Evolutionary conservation across 768 basidiomycete genomes (phyloP), one percentile per base, ranked within the genome.

Genomic region (Phlegmacium glaucopus): DNA sequence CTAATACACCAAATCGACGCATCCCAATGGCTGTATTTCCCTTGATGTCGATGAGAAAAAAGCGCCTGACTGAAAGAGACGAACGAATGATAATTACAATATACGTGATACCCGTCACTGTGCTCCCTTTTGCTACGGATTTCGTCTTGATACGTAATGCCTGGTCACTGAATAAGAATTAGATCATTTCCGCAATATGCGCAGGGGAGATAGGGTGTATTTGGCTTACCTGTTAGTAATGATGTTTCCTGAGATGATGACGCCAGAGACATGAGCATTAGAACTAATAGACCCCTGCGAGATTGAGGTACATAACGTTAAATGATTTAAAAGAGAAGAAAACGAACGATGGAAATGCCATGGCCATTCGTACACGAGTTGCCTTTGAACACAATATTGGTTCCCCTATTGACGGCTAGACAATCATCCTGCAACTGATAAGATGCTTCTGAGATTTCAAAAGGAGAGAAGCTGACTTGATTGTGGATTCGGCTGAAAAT

Each of bases 81-180:
- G n/a, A 44, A 16, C n/a, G 15, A 35, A 44, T 39, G 7, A 25
- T 40, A 16, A 13, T 30, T 4, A 77, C 77, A 2, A 65, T 67
- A 59, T 76, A 83, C 4, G 72, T 76, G 44, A 83, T 63, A 51
- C 74, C 72, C 3, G 68, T 56, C 4, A 85, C 80, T 7, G 59
- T 67, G 43, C 76, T 74, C 37, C 67, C 68, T 6, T 69, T 72
- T 5, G 83, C 73, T 36, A 49, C 42, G 13, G 69, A 58, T 6
- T 76, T 53, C 5, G 76, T 81, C 64, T 85, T 87, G 64, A 87
- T 85, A 36, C 83, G 78, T 38, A 85, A 69, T 0, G 74, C 81
- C 57, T 77, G 75, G 44, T 67, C 63, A 50, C 80, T 81, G 40
- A 26, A 45, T 34, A 28, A 13, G 30, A 26, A 16, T 17, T 17